phyloP scores from a whole-genome alignment of 768 basidiomycete genomes.

The Stropharia rugosoannulata region DNA sequence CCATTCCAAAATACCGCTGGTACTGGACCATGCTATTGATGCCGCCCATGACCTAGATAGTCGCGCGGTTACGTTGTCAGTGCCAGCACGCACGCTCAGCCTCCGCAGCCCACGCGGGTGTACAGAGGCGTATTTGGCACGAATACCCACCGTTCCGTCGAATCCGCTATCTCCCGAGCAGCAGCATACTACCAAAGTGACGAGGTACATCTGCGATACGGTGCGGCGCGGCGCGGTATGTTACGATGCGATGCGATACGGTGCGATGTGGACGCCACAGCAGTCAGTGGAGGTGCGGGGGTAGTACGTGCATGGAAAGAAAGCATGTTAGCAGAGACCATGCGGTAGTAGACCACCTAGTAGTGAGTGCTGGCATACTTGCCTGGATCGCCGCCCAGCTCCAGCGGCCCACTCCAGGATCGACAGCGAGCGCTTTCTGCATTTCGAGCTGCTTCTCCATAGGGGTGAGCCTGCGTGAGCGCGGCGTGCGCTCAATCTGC shows the following conservation, averaged over 20 bases:
- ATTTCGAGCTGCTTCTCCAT: constrained; percentile 40
- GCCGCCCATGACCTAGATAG: constrained; percentile 45
- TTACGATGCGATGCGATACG: neutral
- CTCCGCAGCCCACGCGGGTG: too few relatives aligned
- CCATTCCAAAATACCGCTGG: constrained; percentile 46
- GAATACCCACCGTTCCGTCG: constrained; percentile 44
- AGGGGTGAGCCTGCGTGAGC: constrained; percentile 26
- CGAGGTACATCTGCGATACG: constrained; percentile 37
- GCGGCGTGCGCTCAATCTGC: neutral
- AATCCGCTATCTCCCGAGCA: constrained; percentile 54
- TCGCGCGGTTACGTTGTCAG: neutral
- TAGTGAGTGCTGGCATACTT: neutral
- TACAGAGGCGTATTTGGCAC: neutral
- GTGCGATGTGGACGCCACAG: too few relatives aligned
- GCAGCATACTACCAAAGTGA: constrained; percentile 46
- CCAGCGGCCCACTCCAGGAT: constrained; percentile 39
- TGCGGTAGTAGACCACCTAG: too few relatives aligned
- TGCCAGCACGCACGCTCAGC: neutral
- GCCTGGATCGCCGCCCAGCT: constrained; percentile 19
- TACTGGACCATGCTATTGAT: constrained; percentile 52
- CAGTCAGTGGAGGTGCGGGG: too few relatives aligned
- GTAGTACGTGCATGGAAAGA: too few relatives aligned
- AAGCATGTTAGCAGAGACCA: neutral
- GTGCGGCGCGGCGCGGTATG: neutral
- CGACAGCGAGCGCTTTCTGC: constrained; percentile 36